These are phyloP conservation scores for Escallonia rubra DNA, from an alignment of 129 eudicot species.

Conservation along the genomic window DNA sequence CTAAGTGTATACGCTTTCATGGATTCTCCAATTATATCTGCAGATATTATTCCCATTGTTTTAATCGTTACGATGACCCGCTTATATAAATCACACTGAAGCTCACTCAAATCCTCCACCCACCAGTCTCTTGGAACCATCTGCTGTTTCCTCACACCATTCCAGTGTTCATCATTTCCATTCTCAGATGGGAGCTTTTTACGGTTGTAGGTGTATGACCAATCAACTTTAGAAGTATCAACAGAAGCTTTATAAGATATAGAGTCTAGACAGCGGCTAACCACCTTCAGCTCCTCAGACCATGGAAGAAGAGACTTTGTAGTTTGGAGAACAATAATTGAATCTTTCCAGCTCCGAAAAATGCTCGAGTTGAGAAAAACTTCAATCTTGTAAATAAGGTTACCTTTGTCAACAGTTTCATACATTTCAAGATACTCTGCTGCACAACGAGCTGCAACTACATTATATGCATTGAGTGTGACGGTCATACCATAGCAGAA, in stretches of 20 bases:
- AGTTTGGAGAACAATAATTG: slow-evolving; percentile 78
- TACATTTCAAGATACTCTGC: slow-evolving; percentile 90
- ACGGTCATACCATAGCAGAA: slow-evolving; percentile 83
- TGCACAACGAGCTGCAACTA: slow-evolving; percentile 84
- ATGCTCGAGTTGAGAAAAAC: slow-evolving; percentile 78
- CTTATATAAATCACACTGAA: slow-evolving; percentile 64
- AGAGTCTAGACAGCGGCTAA: slow-evolving; percentile 73
- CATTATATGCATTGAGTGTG: slow-evolving; percentile 85
- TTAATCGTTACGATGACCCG: slow-evolving; percentile 53
- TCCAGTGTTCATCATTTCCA: slow-evolving; percentile 37
- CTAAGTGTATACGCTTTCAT: slow-evolving; percentile 51
- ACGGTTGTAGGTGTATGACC: slow-evolving; percentile 82
- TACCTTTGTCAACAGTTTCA: slow-evolving; percentile 75
- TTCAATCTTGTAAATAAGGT: slow-evolving; percentile 72
- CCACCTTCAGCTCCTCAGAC: slow-evolving; percentile 78
- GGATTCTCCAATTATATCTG: slow-evolving; percentile 61
- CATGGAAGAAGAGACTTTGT: slow-evolving; percentile 69
- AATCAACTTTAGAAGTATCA: slow-evolving; percentile 68
- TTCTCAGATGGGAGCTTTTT: slow-evolving; percentile 51
- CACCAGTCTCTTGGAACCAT: slow-evolving; percentile 83
- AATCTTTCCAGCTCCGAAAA: slow-evolving; percentile 85
- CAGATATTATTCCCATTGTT: slow-evolving; percentile 45
- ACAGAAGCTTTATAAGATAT: slow-evolving; percentile 65
- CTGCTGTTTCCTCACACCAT: slow-evolving; percentile 57
- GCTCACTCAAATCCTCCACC: slow-evolving; percentile 87